Evolutionary conservation across 768 basidiomycete species (phyloP).

Genomic region (Kwoniella mangroviensis): DNA sequence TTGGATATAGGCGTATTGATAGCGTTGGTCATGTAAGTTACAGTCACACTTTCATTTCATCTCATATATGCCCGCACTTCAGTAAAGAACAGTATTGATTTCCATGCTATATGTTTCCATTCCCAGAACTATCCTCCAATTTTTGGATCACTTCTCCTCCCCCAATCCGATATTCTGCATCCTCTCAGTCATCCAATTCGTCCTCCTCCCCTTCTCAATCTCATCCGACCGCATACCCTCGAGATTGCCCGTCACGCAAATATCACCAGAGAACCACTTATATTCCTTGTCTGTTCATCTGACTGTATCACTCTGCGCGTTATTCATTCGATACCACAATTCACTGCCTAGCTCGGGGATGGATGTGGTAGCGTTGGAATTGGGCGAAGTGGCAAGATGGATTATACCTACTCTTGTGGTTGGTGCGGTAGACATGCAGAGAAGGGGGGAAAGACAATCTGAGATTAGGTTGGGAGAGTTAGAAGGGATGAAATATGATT

Average conservation of each 20-base stretch:
- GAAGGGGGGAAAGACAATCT: constrained; percentile 30
- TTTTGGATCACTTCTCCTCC: constrained; percentile 21
- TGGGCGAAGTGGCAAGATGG: constrained; percentile 33
- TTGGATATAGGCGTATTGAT: constrained; percentile 40
- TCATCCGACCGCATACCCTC: constrained; percentile 28
- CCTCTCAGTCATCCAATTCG: constrained; percentile 25
- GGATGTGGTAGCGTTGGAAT: constrained; percentile 9
- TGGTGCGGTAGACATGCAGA: constrained; percentile 35
- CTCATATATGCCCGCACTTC: too few species aligned
- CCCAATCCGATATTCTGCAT: constrained; percentile 18
- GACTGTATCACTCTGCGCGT: constrained; percentile 20
- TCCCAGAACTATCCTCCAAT: constrained; percentile 26
- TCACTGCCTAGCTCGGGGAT: neutral
- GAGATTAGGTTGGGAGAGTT: constrained; percentile 27
- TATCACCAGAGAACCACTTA: constrained; percentile 24
- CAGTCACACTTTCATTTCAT: neutral
- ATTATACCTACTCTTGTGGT: constrained; percentile 34
- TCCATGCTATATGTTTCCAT: too few species aligned
- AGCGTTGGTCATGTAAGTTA: constrained; percentile 33
- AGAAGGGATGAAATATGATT: constrained; percentile 38
- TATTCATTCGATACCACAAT: constrained; percentile 17
- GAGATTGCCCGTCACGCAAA: constrained; percentile 1
- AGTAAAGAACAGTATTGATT: too few species aligned
- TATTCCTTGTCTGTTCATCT: constrained; percentile 33
- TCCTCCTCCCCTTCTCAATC: constrained; percentile 45